Conservation (phyloP, 2,329 filamentous ascomycete species). For the Cytospora piceae region DNA sequence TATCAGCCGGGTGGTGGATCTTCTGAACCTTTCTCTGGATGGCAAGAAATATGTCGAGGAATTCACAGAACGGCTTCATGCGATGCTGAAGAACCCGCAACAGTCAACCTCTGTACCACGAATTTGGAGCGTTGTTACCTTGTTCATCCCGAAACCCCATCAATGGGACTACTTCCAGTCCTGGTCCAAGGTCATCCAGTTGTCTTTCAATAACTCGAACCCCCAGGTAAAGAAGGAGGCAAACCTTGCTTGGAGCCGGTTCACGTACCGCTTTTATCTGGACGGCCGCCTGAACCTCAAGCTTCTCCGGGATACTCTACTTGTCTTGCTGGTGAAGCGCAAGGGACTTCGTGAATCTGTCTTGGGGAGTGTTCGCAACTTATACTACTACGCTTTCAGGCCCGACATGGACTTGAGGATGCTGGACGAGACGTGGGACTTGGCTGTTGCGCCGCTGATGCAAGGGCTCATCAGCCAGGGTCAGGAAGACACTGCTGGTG, state of each 20-base stretch:
- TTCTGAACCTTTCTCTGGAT: conserved; percentile 62
- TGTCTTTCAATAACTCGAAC: conserved; percentile 82
- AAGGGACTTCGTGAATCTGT: conserved; percentile 62
- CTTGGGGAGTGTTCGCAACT: conserved; percentile 73
- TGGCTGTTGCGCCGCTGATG: conserved; percentile 69
- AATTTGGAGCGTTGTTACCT: conserved; percentile 83
- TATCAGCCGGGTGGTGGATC: conserved; percentile 66
- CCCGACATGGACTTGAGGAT: conserved; percentile 69
- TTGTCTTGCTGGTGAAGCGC: conserved; percentile 67
- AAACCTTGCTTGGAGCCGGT: conserved; percentile 82
- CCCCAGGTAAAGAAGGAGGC: conserved; percentile 72
- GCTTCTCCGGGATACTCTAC: conserved; percentile 66
- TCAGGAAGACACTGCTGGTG: conserved; percentile 48
- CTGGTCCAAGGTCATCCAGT: conserved; percentile 80
- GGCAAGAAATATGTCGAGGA: conserved; percentile 69
- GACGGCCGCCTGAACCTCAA: conserved; percentile 49
- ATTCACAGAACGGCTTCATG: conserved; percentile 67
- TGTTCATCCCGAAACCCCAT: conserved; percentile 72
- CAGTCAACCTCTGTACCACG: conserved; percentile 73
- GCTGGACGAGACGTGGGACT: conserved; percentile 78
- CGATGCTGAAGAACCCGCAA: conserved; percentile 68
- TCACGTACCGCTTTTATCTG: conserved; percentile 74
- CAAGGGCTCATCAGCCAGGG: conserved; percentile 54
- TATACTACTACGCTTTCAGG: conserved; percentile 82
- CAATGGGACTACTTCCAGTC: conserved; percentile 74